Conservation (phyloP, 345 rosid species). For the Fremontodendron californicum region DNA sequence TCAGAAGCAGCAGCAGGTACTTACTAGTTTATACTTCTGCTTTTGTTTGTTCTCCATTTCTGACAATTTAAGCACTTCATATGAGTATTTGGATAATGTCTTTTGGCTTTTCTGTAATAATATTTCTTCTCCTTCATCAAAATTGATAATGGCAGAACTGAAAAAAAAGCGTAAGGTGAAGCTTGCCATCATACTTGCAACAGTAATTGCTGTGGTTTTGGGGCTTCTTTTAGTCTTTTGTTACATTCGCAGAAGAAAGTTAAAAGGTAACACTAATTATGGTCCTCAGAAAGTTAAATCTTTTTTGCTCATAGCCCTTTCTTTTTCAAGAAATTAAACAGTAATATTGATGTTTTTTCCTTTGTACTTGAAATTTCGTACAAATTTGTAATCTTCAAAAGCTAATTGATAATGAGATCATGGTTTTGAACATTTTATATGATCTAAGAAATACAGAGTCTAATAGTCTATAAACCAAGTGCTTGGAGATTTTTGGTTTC, state of each 20-base stretch:
- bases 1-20: slow-evolving; percentile 28
- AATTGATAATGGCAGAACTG: background rate
- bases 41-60: background rate
- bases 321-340: background rate
- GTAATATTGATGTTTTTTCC: background rate
- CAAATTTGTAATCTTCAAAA: background rate
- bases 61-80: background rate
- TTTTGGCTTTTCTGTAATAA: background rate
- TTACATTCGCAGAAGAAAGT: background rate
- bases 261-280: background rate
- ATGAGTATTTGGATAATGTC: background rate
- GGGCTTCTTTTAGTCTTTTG: background rate
- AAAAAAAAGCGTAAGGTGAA: background rate
- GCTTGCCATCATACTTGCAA: background rate
- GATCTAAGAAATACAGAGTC: background rate
- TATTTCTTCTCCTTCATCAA: background rate
- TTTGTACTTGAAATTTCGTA: background rate
- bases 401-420: no score
- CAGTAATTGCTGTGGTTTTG: background rate
- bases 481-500: background rate
- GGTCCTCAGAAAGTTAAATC: background rate
- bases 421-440: background rate
- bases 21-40: background rate
- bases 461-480: background rate
- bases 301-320: no score